Base-by-base conservation (phyloP, 495 filamentous ascomycete species). In the Penicillium cosmopolitanum region DNA sequence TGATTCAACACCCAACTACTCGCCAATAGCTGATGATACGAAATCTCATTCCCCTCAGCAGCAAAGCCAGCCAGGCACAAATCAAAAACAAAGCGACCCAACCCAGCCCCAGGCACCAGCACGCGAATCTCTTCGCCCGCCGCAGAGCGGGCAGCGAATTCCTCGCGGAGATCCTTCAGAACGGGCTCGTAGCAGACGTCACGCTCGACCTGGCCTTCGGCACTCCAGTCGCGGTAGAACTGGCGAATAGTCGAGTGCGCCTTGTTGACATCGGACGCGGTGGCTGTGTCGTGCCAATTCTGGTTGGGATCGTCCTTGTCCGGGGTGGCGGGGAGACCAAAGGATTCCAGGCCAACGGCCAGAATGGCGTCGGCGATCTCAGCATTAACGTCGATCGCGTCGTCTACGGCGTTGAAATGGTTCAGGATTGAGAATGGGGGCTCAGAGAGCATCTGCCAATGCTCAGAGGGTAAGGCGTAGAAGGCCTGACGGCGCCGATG, bases 211-310 rank as follows among this genome's bases (percentile, higher is more conserved):
- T 70, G 73, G 4, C 94, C 95, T 64, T 90, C 93, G 9, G 79
- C 81, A 42, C 90, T 92, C 95, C 95, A 99, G 71, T 99, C 95
- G 6, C 95, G 90, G 68, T 92, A 97, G 66, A 99, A 90, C 68
- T 99, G 95, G 19, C 92, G 82, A 51, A 99, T 79, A 7, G 92
- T 97, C 52, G 90, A 94, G 60, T 89, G 83, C 16, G 93, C 95
- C 73, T 97, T 99, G 65, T 95, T 92, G 50, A 96, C 65, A 69
- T 97, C 93, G 4, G 76, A 75, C 19, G 81, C 66, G 19, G 84
- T 93, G 5, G 92, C 85, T 35, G 79, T 75, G 12, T 82, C 85
- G 52, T 80, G 77, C 89, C 91, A 93, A 38, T 84, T 78, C 23
- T 77, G 66, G 3, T 70, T 67, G 16, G 71, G 62, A 36, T 79